Conservation (phyloP, 352 stramenopile species). For the Aphanomyces euteiches region DNA sequence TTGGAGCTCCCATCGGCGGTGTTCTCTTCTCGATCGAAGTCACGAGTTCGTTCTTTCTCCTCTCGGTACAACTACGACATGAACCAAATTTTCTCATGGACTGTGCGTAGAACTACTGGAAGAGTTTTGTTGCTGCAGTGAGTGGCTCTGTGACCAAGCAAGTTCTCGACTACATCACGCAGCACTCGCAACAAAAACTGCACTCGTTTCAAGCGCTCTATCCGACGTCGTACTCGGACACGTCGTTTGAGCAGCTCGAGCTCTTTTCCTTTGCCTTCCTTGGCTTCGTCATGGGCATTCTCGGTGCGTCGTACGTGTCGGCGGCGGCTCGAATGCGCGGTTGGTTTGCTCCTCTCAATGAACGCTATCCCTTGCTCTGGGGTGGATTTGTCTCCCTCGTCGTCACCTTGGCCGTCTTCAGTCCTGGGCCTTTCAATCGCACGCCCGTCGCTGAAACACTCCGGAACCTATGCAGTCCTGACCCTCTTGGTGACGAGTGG, state of each 20-base stretch:
- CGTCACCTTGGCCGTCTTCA: conserved; percentile 47
- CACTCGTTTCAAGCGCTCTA: conserved; percentile 31
- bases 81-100: background rate
- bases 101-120: conserved; percentile 69
- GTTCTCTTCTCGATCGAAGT: conserved; percentile 95
- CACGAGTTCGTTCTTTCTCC: conserved; percentile 83
- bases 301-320: conserved; percentile 45
- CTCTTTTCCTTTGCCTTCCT: conserved; percentile 49
- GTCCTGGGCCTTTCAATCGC: conserved; percentile 8
- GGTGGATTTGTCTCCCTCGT: conserved; percentile 57
- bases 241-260: conserved; percentile 50
- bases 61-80: conserved; percentile 38
- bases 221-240: conserved; percentile 23
- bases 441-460: conserved; percentile 11
- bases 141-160: conserved; percentile 72
- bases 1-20: conserved; percentile 91
- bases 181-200: conserved; percentile 1
- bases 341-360: conserved; percentile 54
- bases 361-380: conserved; percentile 47
- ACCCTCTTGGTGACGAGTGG: background rate
- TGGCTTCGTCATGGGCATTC: conserved; percentile 46
- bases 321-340: conserved; percentile 42
- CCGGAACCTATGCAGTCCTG: background rate
- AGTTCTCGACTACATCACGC: conserved; percentile 34
- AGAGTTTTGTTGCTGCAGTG: conserved; percentile 82